These are phyloP conservation scores for Picea abies DNA, from an alignment of 83 land plant species.

Conservation along the genomic window DNA sequence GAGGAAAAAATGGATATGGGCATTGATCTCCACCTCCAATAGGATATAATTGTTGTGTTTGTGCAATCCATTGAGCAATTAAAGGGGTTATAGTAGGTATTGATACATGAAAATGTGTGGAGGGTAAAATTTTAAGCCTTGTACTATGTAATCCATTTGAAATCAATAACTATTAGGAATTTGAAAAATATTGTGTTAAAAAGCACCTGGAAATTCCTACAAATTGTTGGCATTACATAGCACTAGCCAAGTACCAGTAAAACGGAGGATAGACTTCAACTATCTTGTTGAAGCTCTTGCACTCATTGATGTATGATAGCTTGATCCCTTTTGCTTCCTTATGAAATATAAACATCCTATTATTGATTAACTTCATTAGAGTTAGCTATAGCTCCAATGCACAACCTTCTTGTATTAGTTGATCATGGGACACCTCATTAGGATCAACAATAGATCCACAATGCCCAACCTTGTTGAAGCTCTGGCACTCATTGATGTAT, in stretches of 20 bases:
- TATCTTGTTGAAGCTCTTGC: no score
- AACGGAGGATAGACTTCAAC: no score
- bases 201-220: no score
- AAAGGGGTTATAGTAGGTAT: slow-evolving; percentile 29
- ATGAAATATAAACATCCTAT: slow-evolving; percentile 25
- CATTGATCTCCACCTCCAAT: slow-evolving; percentile 46
- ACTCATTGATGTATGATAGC: no score
- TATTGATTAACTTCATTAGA: slow-evolving; percentile 91
- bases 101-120: slow-evolving; percentile 25
- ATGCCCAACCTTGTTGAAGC: slow-evolving; percentile 25
- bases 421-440: slow-evolving; percentile 44
- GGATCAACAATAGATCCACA: no score
- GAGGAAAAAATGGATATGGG: slow-evolving; percentile 96
- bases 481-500: slow-evolving; percentile 90
- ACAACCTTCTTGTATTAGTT: slow-evolving; percentile 22
- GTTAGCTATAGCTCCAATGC: slow-evolving; percentile 89
- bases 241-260: no score
- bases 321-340: no score
- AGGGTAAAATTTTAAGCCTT: no score
- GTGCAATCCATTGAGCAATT: slow-evolving; percentile 34
- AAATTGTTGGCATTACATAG: no score
- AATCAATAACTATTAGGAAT: no score
- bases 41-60: slow-evolving; percentile 25
- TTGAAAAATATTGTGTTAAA: no score
- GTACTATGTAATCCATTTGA: no score